phyloP scores from a whole-genome alignment of 116 monocot genomes.

The Papilionanthe hybrid region DNA sequence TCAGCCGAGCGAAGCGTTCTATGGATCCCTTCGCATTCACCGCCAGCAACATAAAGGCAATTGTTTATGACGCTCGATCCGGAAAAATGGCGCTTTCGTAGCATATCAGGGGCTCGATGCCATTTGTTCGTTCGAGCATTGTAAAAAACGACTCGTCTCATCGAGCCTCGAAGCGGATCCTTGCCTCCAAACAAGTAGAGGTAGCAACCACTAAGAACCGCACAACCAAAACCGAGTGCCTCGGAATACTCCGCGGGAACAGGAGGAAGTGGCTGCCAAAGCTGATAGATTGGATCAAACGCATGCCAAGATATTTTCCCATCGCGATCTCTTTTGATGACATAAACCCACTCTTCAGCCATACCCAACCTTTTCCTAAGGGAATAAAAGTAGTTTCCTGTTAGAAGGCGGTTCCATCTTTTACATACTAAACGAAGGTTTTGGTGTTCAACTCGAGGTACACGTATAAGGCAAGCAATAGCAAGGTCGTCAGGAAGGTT shows the following conservation, averaged over 20 bases:
- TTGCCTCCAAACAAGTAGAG: conserved; percentile 59
- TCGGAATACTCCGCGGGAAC: conserved; percentile 42
- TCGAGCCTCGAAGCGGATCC: conserved; percentile 46
- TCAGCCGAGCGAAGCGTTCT: conserved; percentile 44
- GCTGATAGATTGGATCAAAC: conserved; percentile 40
- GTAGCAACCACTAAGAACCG: conserved; percentile 50
- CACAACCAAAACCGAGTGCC: conserved; percentile 51
- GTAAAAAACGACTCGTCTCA: conserved; percentile 52
- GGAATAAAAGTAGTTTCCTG: conserved; percentile 48
- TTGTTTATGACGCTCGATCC: conserved; percentile 54
- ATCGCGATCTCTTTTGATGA: conserved; percentile 48
- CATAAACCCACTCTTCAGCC: conserved; percentile 52
- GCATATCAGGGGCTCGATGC: conserved; percentile 54
- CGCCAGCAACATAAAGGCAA: conserved; percentile 49
- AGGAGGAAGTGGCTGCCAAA: conserved; percentile 50
- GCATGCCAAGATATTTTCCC: conserved; percentile 58
- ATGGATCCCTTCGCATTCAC: conserved; percentile 55
- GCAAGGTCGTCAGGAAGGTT: conserved; percentile 57
- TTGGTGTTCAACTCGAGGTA: conserved; percentile 40
- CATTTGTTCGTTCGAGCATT: conserved; percentile 55
- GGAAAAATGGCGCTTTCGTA: conserved; percentile 49
- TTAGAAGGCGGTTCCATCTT: conserved; percentile 48
- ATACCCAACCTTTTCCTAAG: conserved; percentile 39
- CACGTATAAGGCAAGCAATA: conserved; percentile 47
- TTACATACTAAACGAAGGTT: conserved; percentile 38